Percentiles rank a stretch among this genome's conserved stretches.
phyloP scores from a whole-genome alignment of 2,329 filamentous ascomycete genomes.

The Trichophyton verrucosum region DNA sequence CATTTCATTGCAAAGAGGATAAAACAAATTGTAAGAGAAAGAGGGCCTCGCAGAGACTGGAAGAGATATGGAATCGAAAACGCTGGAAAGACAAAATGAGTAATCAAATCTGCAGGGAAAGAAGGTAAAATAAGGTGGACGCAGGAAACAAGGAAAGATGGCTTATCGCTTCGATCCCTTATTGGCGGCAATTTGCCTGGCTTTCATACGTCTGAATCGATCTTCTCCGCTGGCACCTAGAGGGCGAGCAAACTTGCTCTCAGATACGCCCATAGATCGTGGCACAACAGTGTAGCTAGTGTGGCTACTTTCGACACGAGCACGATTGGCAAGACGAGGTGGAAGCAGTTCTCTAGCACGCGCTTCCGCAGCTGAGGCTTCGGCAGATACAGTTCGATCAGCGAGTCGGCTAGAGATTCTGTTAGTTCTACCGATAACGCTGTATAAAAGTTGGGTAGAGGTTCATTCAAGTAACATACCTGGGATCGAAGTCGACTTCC shows the following conservation, averaged over 20 bases:
- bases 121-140: neutral
- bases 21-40: neutral
- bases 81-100: neutral
- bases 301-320: conserved; percentile 46
- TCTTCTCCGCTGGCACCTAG: conserved; percentile 37
- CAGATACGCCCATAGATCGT: conserved; percentile 40
- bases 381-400: conserved; percentile 23
- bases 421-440: conserved; percentile 9
- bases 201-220: conserved; percentile 38
- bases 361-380: conserved; percentile 37
- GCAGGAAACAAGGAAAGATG: neutral
- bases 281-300: conserved; percentile 52
- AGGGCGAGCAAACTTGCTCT: conserved; percentile 35
- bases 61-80: neutral
- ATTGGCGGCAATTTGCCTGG: conserved; percentile 32
- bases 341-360: conserved; percentile 42
- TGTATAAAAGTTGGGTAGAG: neutral
- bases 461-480: conserved; percentile 19
- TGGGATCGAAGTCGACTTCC: conserved; percentile 48
- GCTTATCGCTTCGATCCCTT: conserved; percentile 29
- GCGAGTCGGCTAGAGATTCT: conserved; percentile 24
- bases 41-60: neutral
- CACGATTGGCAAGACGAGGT: conserved; percentile 44
- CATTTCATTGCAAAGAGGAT: neutral
- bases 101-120: neutral